Evolutionary conservation across 208 protist species (phyloP).

Genomic region (Leishmania amazonensis): DNA sequence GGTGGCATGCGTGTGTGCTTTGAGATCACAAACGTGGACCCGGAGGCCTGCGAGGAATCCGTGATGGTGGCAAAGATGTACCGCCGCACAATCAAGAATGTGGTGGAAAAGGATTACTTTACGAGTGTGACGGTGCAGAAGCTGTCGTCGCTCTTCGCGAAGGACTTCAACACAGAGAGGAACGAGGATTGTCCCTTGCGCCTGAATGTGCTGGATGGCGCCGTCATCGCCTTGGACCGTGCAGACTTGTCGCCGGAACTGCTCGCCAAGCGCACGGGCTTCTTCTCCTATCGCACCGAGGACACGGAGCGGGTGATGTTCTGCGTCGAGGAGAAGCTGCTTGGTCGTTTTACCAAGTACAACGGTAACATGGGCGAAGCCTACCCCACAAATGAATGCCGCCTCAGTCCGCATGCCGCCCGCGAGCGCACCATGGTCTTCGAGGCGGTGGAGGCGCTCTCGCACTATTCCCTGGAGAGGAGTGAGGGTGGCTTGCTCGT

Average conservation of each 20-base stretch:
- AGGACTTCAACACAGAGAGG: conserved; percentile 53
- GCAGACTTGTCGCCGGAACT: conserved; percentile 46
- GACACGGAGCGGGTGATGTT: conserved; percentile 66
- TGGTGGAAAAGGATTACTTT: conserved; percentile 81
- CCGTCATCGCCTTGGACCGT: conserved; percentile 49
- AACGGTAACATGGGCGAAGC: conserved; percentile 79
- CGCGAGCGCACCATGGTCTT: conserved; percentile 40
- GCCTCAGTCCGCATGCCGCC: conserved; percentile 28
- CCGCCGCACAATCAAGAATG: conserved; percentile 53
- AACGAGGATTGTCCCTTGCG: conserved; percentile 30
- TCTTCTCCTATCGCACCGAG: conserved; percentile 69
- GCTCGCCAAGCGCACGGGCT: conserved; percentile 38
- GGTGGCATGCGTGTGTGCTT: conserved; percentile 83
- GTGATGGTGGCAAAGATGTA: conserved; percentile 76
- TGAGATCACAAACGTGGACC: conserved; percentile 64
- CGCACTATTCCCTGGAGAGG: conserved; percentile 68
- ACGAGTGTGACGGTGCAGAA: conserved; percentile 67
- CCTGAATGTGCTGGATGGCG: conserved; percentile 35
- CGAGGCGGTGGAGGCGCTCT: conserved; percentile 78
- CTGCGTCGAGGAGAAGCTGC: conserved; percentile 65
- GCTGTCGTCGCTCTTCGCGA: conserved; percentile 54
- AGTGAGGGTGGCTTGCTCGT: conserved; percentile 56
- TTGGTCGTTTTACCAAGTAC: conserved; percentile 79
- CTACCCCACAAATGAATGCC: conserved; percentile 52
- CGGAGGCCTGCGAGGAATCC: conserved; percentile 38